phyloP scores from a whole-genome alignment of 2,329 filamentous ascomycete genomes.

The Pseudogymnoascus sp. region DNA sequence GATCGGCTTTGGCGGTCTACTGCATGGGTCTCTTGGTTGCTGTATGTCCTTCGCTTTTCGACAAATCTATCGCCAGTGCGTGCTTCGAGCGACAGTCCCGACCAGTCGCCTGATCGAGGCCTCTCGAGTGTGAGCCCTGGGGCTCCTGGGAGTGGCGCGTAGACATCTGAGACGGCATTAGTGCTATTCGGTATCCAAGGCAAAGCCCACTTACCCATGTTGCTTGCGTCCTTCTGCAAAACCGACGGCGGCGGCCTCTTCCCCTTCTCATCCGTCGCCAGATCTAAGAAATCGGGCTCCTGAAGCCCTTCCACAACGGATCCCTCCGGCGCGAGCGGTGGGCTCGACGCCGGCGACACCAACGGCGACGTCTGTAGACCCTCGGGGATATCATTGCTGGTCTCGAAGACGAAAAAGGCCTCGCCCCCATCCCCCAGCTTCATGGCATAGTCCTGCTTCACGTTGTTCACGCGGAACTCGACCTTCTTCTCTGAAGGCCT shows the following conservation, averaged over 20 bases:
- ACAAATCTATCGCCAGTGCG: constrained; percentile 48
- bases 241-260: constrained; percentile 38
- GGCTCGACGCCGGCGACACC: constrained; percentile 81
- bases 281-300: constrained; percentile 62
- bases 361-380: constrained; percentile 90
- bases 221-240: constrained; percentile 29
- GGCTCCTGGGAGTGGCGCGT: constrained; percentile 46
- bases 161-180: constrained; percentile 19
- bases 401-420: constrained; percentile 98
- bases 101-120: constrained; percentile 45
- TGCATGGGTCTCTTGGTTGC: constrained; percentile 22
- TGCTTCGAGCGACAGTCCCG: constrained; percentile 32
- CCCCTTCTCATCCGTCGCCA: constrained; percentile 35
- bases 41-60: constrained; percentile 24
- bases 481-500: constrained; percentile 98
- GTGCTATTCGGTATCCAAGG: neutral
- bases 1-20: constrained; percentile 30
- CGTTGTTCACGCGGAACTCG: constrained; percentile 89
- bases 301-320: constrained; percentile 41
- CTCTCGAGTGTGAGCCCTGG: constrained; percentile 41
- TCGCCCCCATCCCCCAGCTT: constrained; percentile 96
- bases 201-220: constrained; percentile 21
- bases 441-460: constrained; percentile 92
- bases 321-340: constrained; percentile 49
- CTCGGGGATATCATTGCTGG: constrained; percentile 81